phyloP scores from a whole-genome alignment of 23 red algal genomes.

The Porphyridium purpureum region DNA sequence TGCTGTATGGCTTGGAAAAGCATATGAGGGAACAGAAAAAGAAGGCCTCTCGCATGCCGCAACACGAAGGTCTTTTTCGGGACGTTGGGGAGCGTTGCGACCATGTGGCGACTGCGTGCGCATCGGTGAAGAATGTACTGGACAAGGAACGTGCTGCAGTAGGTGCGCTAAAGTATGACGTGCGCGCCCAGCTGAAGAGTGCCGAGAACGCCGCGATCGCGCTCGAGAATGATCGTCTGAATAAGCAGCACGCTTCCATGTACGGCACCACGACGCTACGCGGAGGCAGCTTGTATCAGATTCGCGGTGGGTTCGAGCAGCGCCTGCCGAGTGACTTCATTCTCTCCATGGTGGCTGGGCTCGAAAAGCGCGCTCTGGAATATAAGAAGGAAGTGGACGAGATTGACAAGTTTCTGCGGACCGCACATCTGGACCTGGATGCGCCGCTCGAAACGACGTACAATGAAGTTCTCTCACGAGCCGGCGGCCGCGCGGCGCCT shows the following conservation, averaged over 20 bases:
- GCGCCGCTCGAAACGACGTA: too few relatives aligned
- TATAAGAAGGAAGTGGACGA: slow-evolving; percentile 49
- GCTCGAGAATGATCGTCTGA: slow-evolving; percentile 2
- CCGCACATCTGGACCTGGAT: too few relatives aligned
- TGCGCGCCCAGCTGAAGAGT: slow-evolving; percentile 10
- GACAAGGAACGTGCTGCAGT: background rate
- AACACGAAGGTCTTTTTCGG: slow-evolving; percentile 11
- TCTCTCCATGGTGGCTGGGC: slow-evolving; percentile 21
- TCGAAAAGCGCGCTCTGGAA: slow-evolving; percentile 29
- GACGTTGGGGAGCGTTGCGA: slow-evolving; percentile 3
- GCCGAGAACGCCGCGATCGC: slow-evolving; percentile 29
- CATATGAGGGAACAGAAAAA: slow-evolving; percentile 30
- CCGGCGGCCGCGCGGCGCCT: too few relatives aligned
- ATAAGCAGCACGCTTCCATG: too few relatives aligned
- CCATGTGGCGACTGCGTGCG: slow-evolving; percentile 5
- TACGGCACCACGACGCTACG: slow-evolving; percentile 11
- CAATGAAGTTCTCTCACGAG: too few relatives aligned
- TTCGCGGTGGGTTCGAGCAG: slow-evolving; percentile 23
- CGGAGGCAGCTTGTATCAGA: slow-evolving; percentile 6
- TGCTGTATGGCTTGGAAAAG: slow-evolving; percentile 30
- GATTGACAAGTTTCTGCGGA: slow-evolving; percentile 26
- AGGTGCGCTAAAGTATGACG: slow-evolving; percentile 14
- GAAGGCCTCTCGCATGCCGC: slow-evolving; percentile 10
- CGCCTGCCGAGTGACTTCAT: too few relatives aligned
- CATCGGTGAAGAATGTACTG: slow-evolving; percentile 8